phyloP scores from a whole-genome alignment of 768 basidiomycete genomes.

The Lentinula aciculospora region DNA sequence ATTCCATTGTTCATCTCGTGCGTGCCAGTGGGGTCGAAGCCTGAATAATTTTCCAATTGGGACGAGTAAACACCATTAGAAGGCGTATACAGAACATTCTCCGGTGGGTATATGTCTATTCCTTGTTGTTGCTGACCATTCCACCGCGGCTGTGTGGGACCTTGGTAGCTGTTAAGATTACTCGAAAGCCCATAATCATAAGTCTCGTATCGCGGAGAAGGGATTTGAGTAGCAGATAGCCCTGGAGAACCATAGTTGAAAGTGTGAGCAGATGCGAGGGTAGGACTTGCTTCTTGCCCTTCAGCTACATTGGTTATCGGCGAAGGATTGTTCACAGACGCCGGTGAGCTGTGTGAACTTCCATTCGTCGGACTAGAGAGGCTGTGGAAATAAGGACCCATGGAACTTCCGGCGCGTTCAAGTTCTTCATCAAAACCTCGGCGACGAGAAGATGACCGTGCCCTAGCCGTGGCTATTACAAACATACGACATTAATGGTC shows the following conservation, averaged over 20 bases:
- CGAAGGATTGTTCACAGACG: slow-evolving; percentile 67
- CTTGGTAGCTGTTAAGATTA: background rate
- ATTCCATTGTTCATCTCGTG: slow-evolving; percentile 31
- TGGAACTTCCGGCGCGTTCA: slow-evolving; percentile 29
- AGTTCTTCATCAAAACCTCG: slow-evolving; percentile 59
- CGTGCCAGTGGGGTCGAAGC: slow-evolving; percentile 25
- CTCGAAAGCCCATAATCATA: slow-evolving; percentile 25
- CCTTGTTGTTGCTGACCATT: slow-evolving; percentile 7
- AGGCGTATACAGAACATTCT: background rate
- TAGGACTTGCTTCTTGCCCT: slow-evolving; percentile 52
- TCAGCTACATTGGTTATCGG: slow-evolving; percentile 53
- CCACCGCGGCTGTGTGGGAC: slow-evolving; percentile 23
- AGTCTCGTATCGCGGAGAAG: slow-evolving; percentile 50
- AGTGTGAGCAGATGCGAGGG: slow-evolving; percentile 38
- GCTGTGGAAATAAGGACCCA: slow-evolving; percentile 43
- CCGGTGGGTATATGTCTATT: slow-evolving; percentile 22
- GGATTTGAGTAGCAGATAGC: slow-evolving; percentile 41
- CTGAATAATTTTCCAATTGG: slow-evolving; percentile 19
- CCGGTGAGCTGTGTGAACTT: slow-evolving; percentile 73
- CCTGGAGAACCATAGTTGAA: slow-evolving; percentile 29
- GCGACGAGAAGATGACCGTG: slow-evolving; percentile 71
- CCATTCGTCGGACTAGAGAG: slow-evolving; percentile 51
- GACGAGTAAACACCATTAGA: slow-evolving; percentile 2
- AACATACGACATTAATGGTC: slow-evolving; percentile 12
- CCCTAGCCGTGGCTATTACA: slow-evolving; percentile 49